A percentile compares a stretch with the other conserved stretches of the same genome.
Conservation (phyloP, 2,329 filamentous ascomycete species). For the Pseudogymnoascus verrucosus region DNA sequence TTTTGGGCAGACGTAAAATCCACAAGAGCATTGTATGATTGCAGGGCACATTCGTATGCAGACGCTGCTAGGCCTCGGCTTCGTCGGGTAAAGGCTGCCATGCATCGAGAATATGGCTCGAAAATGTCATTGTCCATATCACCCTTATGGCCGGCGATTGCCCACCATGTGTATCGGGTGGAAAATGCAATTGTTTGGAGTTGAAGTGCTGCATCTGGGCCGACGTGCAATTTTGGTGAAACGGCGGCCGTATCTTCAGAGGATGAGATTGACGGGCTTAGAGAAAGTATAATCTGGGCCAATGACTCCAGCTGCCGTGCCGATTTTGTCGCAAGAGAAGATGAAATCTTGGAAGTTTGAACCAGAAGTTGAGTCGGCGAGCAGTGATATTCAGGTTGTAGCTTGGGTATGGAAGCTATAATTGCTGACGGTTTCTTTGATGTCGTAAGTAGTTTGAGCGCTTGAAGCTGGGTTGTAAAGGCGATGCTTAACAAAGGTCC, state of each 20-base stretch:
- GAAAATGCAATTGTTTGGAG: constrained; percentile 57
- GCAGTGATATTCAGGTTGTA: constrained; percentile 43
- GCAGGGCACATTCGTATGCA: constrained; percentile 19
- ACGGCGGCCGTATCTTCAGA: constrained; percentile 50
- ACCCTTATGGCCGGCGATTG: constrained; percentile 49
- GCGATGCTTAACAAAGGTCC: constrained; percentile 44
- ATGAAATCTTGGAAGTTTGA: constrained; percentile 25
- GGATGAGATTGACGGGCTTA: constrained; percentile 59
- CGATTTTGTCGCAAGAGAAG: constrained; percentile 46
- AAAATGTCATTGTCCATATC: constrained; percentile 57
- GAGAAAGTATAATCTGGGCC: constrained; percentile 54
- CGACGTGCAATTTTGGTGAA: constrained; percentile 46
- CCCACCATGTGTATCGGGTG: constrained; percentile 58
- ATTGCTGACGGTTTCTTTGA: constrained; percentile 51
- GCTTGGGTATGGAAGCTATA: constrained; percentile 47
- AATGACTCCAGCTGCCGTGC: constrained; percentile 59
- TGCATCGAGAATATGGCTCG: constrained; percentile 55
- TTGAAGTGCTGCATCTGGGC: constrained; percentile 50
- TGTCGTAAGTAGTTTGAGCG: constrained; percentile 54
- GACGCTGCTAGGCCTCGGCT: constrained; percentile 17
- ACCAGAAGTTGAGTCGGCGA: constrained; percentile 53
- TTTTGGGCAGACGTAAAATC: neutral
- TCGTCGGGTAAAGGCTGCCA: constrained; percentile 53
- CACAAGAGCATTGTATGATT: constrained; percentile 18
- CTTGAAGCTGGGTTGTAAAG: constrained; percentile 57